phyloP scores from a whole-genome alignment of 257 asterid genomes.

The Mitragyna speciosa region DNA sequence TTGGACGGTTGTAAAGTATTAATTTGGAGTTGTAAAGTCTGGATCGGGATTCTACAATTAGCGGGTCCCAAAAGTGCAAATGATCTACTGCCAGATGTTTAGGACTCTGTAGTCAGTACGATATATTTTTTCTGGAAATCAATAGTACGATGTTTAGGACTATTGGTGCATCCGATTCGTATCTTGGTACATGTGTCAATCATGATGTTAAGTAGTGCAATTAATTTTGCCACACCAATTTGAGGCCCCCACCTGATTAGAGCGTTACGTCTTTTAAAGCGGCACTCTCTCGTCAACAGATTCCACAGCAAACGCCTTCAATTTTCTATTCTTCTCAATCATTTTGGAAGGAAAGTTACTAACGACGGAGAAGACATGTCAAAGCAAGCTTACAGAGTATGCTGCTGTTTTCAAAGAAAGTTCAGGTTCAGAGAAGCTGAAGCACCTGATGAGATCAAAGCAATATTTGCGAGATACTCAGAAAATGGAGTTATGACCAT shows the following conservation, averaged over 20 bases:
- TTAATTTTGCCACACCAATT: not conserved
- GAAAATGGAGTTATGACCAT: constrained; percentile 57
- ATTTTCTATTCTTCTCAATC: not conserved
- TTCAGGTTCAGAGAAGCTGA: constrained; percentile 64
- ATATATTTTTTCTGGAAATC: not conserved
- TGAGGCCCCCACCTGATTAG: not conserved
- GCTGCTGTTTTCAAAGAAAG: constrained; percentile 56
- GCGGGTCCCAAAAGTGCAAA: not conserved
- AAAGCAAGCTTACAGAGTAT: constrained; percentile 66
- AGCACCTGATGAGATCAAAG: constrained; percentile 54
- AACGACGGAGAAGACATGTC: constrained; percentile 41
- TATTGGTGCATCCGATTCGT: too few species aligned
- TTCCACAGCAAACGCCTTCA: not conserved
- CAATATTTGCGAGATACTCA: constrained; percentile 48
- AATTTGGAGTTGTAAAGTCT: too few species aligned
- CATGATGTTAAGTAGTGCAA: not conserved
- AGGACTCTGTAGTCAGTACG: too few species aligned
- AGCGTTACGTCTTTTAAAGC: not conserved
- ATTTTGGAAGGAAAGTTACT: not conserved
- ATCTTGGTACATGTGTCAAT: not conserved
- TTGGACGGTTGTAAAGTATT: too few species aligned
- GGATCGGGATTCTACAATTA: not conserved
- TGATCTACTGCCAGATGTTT: not conserved
- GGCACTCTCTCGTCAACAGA: not conserved
- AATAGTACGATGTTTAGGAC: too few species aligned